Base-by-base conservation (phyloP, 2,329 filamentous ascomycete genomes). In the Cadophora gregata region DNA sequence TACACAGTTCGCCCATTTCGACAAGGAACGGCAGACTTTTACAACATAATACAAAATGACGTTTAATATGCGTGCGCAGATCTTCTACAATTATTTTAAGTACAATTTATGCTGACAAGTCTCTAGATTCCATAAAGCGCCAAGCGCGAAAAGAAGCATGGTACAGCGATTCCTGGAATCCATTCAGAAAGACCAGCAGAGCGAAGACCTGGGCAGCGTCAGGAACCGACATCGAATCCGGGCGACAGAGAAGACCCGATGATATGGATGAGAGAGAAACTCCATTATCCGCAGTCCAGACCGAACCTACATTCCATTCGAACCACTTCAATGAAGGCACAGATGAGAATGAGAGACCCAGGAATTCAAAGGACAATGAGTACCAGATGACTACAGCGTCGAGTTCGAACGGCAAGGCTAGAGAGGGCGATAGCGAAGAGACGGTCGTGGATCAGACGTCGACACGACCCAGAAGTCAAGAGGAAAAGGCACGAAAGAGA, bases 121-220 rank as follows among this genome's bases (percentile, higher is more conserved):
- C 45, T 51, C 19, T 69, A 75, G 74, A 75, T 59, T 56, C 62
- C 10, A 73, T 75, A 24, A 72, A 73, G 64, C 71, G 74, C 55
- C 66, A 70, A 42, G 75, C 75, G 66, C 70, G 72, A 50, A 74
- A 75, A 60, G 75, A 76, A 59, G 75, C 75, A 33, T 76, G 75
- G 75, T 73, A 74, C 62, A 68, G 72, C 63, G 72, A 75, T 45
- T 73, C 71, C 1, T 71, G 58, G n/a, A 77, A 76, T 62, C 75
- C 75, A 4, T 77, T 72, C 56, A 65, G 68, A 19, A 75, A 74
- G 59, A 73, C 65, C 10, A 67, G 63, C 3, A 63, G 72, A 33
- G 69, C 71, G 7, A 71, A 64, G 33, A 73, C 74, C n/a, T 71
- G 67, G 66, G 21, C 64, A 51, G 12, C 50, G 21, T 21, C 50